Conservation (phyloP, 148 eudicot species). For the Beta vulgaris region DNA sequence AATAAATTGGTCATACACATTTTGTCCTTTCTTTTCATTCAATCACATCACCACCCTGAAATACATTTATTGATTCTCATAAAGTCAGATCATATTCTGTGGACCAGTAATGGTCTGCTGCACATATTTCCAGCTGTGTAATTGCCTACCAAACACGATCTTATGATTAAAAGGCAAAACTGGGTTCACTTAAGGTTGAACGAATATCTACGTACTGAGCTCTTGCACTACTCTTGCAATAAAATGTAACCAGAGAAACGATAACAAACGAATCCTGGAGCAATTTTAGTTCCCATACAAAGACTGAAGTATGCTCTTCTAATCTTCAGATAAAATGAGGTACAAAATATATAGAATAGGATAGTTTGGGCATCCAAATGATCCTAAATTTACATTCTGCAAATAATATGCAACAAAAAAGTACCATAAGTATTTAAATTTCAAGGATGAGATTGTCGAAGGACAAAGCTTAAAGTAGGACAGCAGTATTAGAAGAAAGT, state of each 20-base stretch:
- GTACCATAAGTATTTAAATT: background rate
- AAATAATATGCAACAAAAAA: background rate
- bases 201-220: background rate
- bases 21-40: background rate
- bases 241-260: background rate
- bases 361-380: background rate
- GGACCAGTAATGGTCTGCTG: background rate
- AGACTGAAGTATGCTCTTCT: background rate
- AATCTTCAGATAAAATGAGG: background rate
- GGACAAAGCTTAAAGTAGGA: background rate
- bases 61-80: background rate
- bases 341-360: background rate
- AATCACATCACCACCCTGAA: background rate
- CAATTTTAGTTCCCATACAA: background rate
- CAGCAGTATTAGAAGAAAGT: background rate
- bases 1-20: background rate
- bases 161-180: no score
- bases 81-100: background rate
- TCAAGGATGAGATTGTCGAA: background rate
- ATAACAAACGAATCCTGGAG: background rate
- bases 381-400: background rate
- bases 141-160: background rate
- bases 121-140: background rate
- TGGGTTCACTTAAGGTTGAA: background rate
- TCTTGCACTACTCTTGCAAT: background rate